Evolutionary conservation across 805 yeast genomes (phyloP), one percentile per base, ranked within the genome.

Genomic region (Kodamaea kakaduensis): DNA sequence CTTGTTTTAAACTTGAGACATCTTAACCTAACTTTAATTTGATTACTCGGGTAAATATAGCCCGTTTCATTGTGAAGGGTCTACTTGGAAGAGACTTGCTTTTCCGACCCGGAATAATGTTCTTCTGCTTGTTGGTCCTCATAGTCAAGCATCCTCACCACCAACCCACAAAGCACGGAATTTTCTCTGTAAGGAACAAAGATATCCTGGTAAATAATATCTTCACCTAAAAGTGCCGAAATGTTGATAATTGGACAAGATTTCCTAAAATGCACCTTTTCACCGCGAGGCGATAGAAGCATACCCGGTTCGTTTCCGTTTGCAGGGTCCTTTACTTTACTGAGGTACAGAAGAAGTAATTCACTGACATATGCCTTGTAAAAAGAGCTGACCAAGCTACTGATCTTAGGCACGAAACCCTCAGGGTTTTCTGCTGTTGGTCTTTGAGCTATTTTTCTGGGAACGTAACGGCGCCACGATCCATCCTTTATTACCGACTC

Each of bases 371-470:
- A 37, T 12, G 38, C 36, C 19, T 38, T 43, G 29, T 53, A 49
- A 2, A 23, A 15, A 7, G 36, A 34, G 6, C 29, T 28, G 8
- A 50, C 41, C 7, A 30, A 15, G 4, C 42, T 36, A 10, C 27
- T 23, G 17, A 52, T 36, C 6, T 39, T 25, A n/a, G 42, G 38
- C 20, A 40, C 21, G 27, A 38, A 30, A 13, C 41, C 25, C 18
- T 38, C 17, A 22, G 43, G 21, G 21, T 38, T 23, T 16, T 33
- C 37, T 26, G 32, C 24, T n/a, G 13, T 15, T 15, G 32, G 28
- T 20, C 27, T 32, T 8, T 45, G 43, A 38, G 46, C 34, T 28
- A 47, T 47, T 42, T 61, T 61, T 34, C 50, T 40, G 5, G 68
- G 62, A 6, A 50, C 28, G 30, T 44, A 55, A 12, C 52, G 48